Evolutionary conservation across 495 filamentous ascomycete genomes (phyloP).

Genomic region (Xylaria venustula): DNA sequence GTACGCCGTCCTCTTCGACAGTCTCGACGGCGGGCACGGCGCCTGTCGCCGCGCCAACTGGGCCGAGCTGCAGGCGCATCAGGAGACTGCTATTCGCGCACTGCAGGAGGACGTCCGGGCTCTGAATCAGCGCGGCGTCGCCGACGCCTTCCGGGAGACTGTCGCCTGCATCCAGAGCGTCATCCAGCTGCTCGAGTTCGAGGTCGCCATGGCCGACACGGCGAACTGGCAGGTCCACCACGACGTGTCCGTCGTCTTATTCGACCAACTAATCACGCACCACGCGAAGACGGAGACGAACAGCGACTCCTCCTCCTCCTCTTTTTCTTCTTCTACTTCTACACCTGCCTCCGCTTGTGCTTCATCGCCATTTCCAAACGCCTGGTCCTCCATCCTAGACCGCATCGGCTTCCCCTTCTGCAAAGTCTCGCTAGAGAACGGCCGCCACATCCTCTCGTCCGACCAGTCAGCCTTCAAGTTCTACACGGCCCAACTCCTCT

Average conservation of each 20-base stretch:
- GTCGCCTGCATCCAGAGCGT: conserved; percentile 49
- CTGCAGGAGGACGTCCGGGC: conserved; percentile 41
- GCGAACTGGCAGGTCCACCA: conserved; percentile 50
- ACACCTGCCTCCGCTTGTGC: too few species aligned
- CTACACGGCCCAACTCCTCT: conserved; percentile 44
- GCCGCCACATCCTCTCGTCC: conserved; percentile 34
- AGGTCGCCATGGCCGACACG: conserved; percentile 40
- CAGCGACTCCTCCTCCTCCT: too few species aligned
- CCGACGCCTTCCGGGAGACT: conserved; percentile 17
- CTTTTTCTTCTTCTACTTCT: too few species aligned
- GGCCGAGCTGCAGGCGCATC: conserved; percentile 37
- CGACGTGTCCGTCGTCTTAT: conserved; percentile 47
- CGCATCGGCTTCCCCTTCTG: conserved; percentile 29
- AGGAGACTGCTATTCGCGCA: conserved; percentile 39
- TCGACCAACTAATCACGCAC: conserved; percentile 39
- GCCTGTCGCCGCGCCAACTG: conserved; percentile 27
- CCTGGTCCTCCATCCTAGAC: conserved; percentile 29
- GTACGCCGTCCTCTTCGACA: conserved; percentile 33
- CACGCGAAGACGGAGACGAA: conserved; percentile 16
- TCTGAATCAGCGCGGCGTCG: conserved; percentile 34
- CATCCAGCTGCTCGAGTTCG: conserved; percentile 52
- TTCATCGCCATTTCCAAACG: too few species aligned
- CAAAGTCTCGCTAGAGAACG: conserved; percentile 9
- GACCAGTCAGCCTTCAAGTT: conserved; percentile 52
- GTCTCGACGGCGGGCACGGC: conserved; percentile 16